Evolutionary conservation across 768 basidiomycete genomes (phyloP), one percentile per base, ranked within the genome.

Genomic region (Suillus americanus): DNA sequence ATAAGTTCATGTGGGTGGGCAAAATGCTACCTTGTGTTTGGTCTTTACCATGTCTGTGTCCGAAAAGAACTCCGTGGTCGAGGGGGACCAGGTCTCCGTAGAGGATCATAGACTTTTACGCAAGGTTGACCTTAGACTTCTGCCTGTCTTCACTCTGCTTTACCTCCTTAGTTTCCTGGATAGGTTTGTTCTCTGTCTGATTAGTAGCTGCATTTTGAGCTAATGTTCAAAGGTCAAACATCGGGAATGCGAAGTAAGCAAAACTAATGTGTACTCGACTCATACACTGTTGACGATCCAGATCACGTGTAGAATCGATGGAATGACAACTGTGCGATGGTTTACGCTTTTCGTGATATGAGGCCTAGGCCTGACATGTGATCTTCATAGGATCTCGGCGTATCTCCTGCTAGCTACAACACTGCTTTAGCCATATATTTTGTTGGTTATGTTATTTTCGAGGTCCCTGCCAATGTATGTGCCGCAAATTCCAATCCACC

Each of bases 351-450:
- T 65, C 20, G 28, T 35, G 18, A 38, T 54, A 23, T n/a, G 12
- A 7, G 18, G 16, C n/a, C 9, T n/a, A 7, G 25, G 20, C n/a
- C 12, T 33, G 14, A 41, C 18, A 46, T 8, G 12, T 40, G 38
- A 14, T 33, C 12, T 6, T 13, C 14, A 33, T 65, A 86, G 85
- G 86, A 87, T 64, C 74, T 87, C n/a, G 63, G 82, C 40, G 70
- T 87, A 23, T 76, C 82, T 20, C 71, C 80, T 6, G 72, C 85
- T 0, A 82, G 79, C 59, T 88, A 87, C 71, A 88, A 87, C 68
- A 85, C 84, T 0, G 77, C 84, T 2, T 72, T 89, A 20, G 84
- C 86, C 0, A 67, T 89, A 3, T 89, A 86, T 71, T 89, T 88
- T 64, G 76, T 87, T 4, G 83, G 85, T 57, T 89, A 88, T 67